A percentile compares a stretch with the other conserved stretches of the same genome.
Conservation (phyloP, 805 yeast species). For the Kazachstania psychrophila region DNA sequence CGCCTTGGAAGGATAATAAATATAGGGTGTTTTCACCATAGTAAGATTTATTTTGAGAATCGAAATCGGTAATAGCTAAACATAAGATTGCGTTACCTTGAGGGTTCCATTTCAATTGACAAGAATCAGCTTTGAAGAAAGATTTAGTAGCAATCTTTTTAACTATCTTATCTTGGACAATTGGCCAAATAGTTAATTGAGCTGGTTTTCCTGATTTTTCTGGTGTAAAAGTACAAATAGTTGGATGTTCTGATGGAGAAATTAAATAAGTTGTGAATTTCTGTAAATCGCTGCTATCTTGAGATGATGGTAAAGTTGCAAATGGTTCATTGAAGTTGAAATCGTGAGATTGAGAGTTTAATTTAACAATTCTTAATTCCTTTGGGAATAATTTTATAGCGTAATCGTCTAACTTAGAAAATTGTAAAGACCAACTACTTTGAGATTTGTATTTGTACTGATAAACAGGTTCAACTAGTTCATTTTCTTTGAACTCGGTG, state of each 20-base stretch:
- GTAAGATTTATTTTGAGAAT: conserved; percentile 84
- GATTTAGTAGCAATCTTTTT: conserved; percentile 79
- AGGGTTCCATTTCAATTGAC: conserved; percentile 86
- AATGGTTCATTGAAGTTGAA: conserved; percentile 43
- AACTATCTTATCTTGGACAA: conserved; percentile 31
- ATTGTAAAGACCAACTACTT: conserved; percentile 60
- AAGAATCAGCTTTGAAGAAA: conserved; percentile 91
- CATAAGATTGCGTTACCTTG: conserved; percentile 92
- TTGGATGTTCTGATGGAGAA: conserved; percentile 87
- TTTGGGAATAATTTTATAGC: conserved; percentile 24
- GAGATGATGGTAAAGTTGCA: conserved; percentile 38
- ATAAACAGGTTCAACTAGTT: conserved; percentile 14
- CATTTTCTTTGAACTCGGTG: conserved; percentile 34
- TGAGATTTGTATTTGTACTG: conserved; percentile 74
- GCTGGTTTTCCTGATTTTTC: conserved; percentile 87
- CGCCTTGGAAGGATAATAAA: conserved; percentile 42
- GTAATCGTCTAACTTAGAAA: conserved; percentile 29
- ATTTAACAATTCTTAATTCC: conserved; percentile 26
- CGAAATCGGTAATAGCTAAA: conserved; percentile 91
- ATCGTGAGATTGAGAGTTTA: conserved; percentile 36
- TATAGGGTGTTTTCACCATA: conserved; percentile 94
- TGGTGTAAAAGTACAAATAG: conserved; percentile 84
- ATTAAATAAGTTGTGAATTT: conserved; percentile 38
- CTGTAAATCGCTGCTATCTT: conserved; percentile 31
- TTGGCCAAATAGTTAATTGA: conserved; percentile 60